Evolutionary conservation across 2,329 filamentous ascomycete species (phyloP).

Genomic region (Aureobasidium sp.): DNA sequence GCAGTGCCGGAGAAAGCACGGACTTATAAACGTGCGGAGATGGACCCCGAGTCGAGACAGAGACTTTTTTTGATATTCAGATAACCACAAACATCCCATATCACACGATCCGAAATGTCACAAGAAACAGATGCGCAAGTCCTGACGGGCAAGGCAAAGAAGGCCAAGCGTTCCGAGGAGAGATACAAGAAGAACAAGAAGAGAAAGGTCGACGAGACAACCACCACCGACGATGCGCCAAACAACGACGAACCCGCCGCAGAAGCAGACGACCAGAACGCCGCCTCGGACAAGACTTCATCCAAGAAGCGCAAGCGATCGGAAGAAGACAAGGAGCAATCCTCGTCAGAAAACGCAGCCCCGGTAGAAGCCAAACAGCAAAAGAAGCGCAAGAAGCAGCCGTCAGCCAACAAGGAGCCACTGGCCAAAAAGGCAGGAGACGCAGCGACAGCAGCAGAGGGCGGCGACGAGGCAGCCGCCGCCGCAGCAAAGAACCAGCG

Average conservation of each 20-base stretch:
- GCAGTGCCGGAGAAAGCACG: conserved; percentile 7
- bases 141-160: conserved; percentile 29
- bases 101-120: conserved; percentile 21
- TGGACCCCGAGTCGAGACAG: neutral
- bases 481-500: conserved; percentile 41
- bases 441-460: conserved; percentile 16
- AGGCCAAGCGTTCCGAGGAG: conserved; percentile 30
- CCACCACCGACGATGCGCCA: conserved; percentile 19
- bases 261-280: conserved; percentile 15
- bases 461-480: conserved; percentile 15
- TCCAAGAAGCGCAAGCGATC: conserved; percentile 23
- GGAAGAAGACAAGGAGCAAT: conserved; percentile 20
- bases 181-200: conserved; percentile 30
- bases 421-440: conserved; percentile 6
- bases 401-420: conserved; percentile 6
- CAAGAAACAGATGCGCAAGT: conserved; percentile 23
- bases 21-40: conserved; percentile 7
- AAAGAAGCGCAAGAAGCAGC: conserved; percentile 15
- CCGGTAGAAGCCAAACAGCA: conserved; percentile 10
- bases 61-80: conserved; percentile 8
- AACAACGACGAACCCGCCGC: conserved; percentile 14
- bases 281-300: conserved; percentile 17
- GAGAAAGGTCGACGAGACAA: conserved; percentile 23
- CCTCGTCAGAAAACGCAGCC: conserved; percentile 10
- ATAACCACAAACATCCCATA: neutral